A percentile compares a stretch with the other conserved stretches of the same genome.
Evolutionary conservation across 805 yeast species (phyloP).

Genomic region (Diddensiella caesifluorescens): DNA sequence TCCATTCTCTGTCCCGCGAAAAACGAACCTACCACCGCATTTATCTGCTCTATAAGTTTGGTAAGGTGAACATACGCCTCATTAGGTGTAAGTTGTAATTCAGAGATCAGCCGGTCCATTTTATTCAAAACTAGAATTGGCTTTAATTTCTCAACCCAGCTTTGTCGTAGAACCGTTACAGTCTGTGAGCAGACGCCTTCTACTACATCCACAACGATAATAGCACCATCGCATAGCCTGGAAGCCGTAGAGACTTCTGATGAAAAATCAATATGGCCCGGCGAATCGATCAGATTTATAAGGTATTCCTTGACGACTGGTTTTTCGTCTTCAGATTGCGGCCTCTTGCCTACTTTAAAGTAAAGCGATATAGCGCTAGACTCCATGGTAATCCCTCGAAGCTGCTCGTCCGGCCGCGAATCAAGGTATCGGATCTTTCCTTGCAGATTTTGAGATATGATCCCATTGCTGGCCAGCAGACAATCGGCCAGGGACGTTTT

Average conservation of each 20-base stretch:
- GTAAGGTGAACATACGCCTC: conserved; percentile 83
- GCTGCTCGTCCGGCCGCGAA: conserved; percentile 91
- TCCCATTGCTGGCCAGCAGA: conserved; percentile 89
- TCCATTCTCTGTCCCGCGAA: conserved; percentile 90
- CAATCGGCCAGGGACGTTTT: conserved; percentile 94
- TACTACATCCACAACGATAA: conserved; percentile 90
- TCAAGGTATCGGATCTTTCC: conserved; percentile 92
- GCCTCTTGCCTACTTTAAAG: conserved; percentile 57
- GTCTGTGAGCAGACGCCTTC: conserved; percentile 99
- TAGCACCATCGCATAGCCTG: conserved; percentile 93
- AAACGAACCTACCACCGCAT: conserved; percentile 89
- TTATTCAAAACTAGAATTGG: conserved; percentile 88
- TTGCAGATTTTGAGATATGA: conserved; percentile 89
- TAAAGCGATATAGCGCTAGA: conserved; percentile 92
- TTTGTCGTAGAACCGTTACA: conserved; percentile 86
- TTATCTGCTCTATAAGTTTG: conserved; percentile 84
- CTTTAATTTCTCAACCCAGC: conserved; percentile 88
- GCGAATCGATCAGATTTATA: conserved; percentile 91
- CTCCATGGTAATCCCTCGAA: conserved; percentile 97
- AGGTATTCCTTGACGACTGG: conserved; percentile 62
- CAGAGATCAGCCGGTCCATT: conserved; percentile 78
- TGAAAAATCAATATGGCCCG: conserved; percentile 98
- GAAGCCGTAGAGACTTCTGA: conserved; percentile 96
- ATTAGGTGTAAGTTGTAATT: conserved; percentile 70
- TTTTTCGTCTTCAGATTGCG: conserved; percentile 14